These are phyloP conservation scores for Tolypocladium ophioglossoides DNA, from an alignment of 2,329 filamentous ascomycete genomes.

Conservation along the genomic window DNA sequence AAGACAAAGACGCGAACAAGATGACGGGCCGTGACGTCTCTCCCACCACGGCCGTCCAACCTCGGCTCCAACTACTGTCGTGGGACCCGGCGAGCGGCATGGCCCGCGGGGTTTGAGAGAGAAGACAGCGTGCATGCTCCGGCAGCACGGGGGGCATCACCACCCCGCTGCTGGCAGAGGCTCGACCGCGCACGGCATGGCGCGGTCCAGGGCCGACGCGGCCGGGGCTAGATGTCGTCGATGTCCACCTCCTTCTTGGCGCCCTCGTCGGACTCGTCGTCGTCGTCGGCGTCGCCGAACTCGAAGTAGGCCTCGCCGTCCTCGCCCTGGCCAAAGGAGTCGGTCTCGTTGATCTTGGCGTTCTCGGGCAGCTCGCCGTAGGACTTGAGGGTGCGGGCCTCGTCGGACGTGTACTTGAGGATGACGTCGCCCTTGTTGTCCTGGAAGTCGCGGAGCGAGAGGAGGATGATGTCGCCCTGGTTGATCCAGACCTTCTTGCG, in stretches of 20 bases:
- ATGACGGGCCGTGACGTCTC: constrained; percentile 45
- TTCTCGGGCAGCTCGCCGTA: constrained; percentile 96
- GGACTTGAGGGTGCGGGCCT: constrained; percentile 88
- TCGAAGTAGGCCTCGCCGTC: constrained; percentile 96
- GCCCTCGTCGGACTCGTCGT: constrained; percentile 43
- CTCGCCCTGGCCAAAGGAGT: constrained; percentile 84
- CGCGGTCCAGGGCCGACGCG: not conserved
- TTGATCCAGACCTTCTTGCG: constrained; percentile 99
- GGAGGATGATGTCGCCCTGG: constrained; percentile 87
- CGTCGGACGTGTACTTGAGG: constrained; percentile 91
- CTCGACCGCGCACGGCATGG: not conserved
- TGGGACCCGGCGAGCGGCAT: constrained; percentile 18
- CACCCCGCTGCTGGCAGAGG: too few relatives aligned
- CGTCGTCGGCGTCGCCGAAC: constrained; percentile 84
- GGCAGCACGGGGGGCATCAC: constrained; percentile 2
- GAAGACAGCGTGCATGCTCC: constrained; percentile 47
- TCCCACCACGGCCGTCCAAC: constrained; percentile 41
- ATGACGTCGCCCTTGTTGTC: constrained; percentile 96
- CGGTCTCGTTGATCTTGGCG: constrained; percentile 99
- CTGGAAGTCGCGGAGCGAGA: constrained; percentile 85
- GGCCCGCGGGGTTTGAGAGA: constrained; percentile 40
- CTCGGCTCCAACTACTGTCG: constrained; percentile 36
- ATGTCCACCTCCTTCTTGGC: constrained; percentile 75
- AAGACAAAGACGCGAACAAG: constrained; percentile 10
- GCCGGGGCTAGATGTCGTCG: constrained; percentile 70